Evolutionary conservation across 805 yeast species (phyloP), one percentile per base, ranked within the genome.

Genomic region (Hanseniaspora vineae): DNA sequence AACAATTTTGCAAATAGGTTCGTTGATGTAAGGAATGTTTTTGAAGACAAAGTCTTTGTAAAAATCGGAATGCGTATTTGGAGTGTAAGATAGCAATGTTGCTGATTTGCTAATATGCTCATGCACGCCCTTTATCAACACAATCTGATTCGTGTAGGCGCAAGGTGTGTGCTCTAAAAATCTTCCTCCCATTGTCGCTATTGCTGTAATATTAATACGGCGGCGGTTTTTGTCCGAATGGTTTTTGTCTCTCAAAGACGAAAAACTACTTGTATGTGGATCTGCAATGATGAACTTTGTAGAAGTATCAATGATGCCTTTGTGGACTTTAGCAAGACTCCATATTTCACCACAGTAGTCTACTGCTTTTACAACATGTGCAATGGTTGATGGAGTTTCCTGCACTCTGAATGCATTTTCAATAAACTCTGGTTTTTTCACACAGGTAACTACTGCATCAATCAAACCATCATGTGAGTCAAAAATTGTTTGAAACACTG

Each of bases 1-100:
- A 0, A 95, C 88, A 2, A 90, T 75, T 56, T 87, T 86, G 56
- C 85, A 77, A 1, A 84, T 79, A 0, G 95, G 78, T 44, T 70
- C 66, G 6, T 68, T 61, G 2, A 78, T 60, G 50, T 69, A 71
- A 42, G 71, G 70, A 14, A 75, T 56, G 0, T 71, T 68, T 44
- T 60, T 66, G 52, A 73, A 53, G 29, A 23, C 29, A 5, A 23
- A 23, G 4, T 23, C 8, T 12, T 59, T 56, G 2, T 59, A 59
- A 2, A 58, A 53, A 2, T 56, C 47, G 3, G 52, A 49, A 2
- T 39, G 29, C 1, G 49, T 49, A 3, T 23, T 8, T 23, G 29
- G 29, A 8, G 4, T 8, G 29, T 48, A 42, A 9, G 62, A 71
- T 52, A 66, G 64, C 0, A 88, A 62, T 0, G 87, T 74, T 1